These are phyloP conservation scores for Pterocarpus santalinus DNA, from an alignment of 306 rosid species.

Conservation along the genomic window DNA sequence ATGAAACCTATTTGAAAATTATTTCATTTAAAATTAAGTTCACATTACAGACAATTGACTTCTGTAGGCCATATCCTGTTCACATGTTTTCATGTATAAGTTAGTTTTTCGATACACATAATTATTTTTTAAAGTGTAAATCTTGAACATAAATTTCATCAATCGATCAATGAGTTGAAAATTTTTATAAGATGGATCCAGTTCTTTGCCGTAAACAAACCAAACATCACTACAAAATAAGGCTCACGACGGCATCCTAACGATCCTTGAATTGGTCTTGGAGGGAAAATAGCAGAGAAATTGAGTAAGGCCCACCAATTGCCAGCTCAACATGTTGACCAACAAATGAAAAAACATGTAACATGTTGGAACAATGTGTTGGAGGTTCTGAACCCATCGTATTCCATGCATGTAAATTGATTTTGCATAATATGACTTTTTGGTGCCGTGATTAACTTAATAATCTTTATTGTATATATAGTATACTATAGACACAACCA, in stretches of 20 bases:
- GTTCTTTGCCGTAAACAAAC: not conserved
- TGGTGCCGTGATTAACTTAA: slow-evolving; percentile 14
- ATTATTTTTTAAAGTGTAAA: not conserved
- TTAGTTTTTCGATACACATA: not conserved
- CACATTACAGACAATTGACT: not conserved
- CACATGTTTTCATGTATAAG: not conserved
- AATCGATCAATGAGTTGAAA: not conserved
- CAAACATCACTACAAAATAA: not conserved
- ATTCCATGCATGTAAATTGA: not conserved
- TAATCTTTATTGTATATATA: not conserved
- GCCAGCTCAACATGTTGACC: slow-evolving; percentile 23
- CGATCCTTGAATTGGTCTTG: slow-evolving; percentile 34
- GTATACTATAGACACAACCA: not conserved
- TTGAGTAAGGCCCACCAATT: not conserved
- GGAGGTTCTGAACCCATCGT: not conserved
- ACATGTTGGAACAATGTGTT: slow-evolving; percentile 22
- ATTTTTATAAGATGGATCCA: not conserved
- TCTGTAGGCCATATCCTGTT: not conserved
- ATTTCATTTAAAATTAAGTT: not conserved
- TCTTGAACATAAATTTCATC: not conserved
- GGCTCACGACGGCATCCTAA: not conserved
- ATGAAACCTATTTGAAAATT: not conserved
- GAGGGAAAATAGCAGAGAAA: not conserved
- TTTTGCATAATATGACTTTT: slow-evolving; percentile 7
- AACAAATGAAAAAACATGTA: not conserved